These are phyloP conservation scores for Lactarius trivialis DNA, from an alignment of 768 basidiomycete species.

Conservation along the genomic window DNA sequence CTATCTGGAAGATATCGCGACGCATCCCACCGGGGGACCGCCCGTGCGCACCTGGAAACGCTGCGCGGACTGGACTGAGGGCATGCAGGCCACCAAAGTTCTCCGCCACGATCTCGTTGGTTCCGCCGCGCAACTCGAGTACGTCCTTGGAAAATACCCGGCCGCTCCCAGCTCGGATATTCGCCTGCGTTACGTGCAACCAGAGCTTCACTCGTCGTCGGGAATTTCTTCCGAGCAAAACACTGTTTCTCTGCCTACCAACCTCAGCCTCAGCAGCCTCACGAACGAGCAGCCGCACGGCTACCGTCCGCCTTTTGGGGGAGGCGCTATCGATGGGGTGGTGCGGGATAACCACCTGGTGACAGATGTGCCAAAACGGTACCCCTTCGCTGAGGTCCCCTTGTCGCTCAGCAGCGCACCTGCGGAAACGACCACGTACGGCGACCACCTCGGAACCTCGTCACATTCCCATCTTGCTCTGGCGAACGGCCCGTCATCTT, in stretches of 20 bases:
- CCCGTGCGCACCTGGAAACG: constrained; percentile 48
- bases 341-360: neutral
- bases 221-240: constrained; percentile 1
- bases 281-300: constrained; percentile 4
- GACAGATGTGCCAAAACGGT: constrained; percentile 8
- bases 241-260: constrained; percentile 1
- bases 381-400: constrained; percentile 10
- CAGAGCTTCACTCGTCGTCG: constrained; percentile 14
- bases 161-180: constrained; percentile 12
- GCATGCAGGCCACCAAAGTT: constrained; percentile 55
- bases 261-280: neutral
- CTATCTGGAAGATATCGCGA: constrained; percentile 47
- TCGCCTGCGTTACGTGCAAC: constrained; percentile 20
- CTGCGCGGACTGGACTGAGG: constrained; percentile 73
- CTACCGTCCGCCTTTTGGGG: constrained; percentile 17
- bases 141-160: constrained; percentile 38
- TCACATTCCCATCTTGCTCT: constrained; percentile 11
- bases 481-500: neutral
- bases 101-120: constrained; percentile 62
- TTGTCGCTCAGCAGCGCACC: constrained; percentile 9
- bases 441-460: constrained; percentile 1
- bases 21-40: constrained; percentile 30
- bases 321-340: constrained; percentile 3
- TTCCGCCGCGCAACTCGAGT: constrained; percentile 50
- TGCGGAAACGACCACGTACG: constrained; percentile 6